Conservation (phyloP, 2,329 filamentous ascomycete species). For the Epichloe typhina region DNA sequence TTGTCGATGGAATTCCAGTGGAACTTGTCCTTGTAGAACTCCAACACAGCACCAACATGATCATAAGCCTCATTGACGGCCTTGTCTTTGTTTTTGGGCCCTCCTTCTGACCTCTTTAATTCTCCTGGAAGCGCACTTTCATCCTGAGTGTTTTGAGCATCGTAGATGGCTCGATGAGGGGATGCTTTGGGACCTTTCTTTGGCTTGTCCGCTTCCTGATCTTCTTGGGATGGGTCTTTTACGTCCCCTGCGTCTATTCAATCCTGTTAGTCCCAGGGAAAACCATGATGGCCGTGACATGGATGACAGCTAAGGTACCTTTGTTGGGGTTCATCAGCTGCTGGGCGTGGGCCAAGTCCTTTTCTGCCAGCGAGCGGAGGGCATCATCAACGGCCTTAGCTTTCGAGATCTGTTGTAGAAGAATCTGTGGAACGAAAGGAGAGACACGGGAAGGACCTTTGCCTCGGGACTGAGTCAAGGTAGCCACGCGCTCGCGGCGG, state of each 20-base stretch:
- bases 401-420: slow-evolving; percentile 26
- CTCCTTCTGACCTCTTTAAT: slow-evolving; percentile 29
- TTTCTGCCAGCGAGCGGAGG: slow-evolving; percentile 22
- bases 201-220: background rate
- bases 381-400: slow-evolving; percentile 25
- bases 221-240: background rate
- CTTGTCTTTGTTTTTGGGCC: slow-evolving; percentile 25
- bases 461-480: slow-evolving; percentile 18
- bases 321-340: slow-evolving; percentile 13
- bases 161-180: slow-evolving; percentile 30
- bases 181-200: slow-evolving; percentile 11
- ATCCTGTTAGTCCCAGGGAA: background rate
- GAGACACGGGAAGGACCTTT: slow-evolving; percentile 5
- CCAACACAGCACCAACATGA: slow-evolving; percentile 34
- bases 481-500: slow-evolving; percentile 22
- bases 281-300: background rate
- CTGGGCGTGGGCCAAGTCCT: slow-evolving; percentile 26
- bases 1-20: slow-evolving; percentile 39
- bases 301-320: slow-evolving; percentile 6
- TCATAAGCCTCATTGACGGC: slow-evolving; percentile 36
- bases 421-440: slow-evolving; percentile 25
- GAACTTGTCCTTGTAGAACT: slow-evolving; percentile 37
- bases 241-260: background rate
- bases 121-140: slow-evolving; percentile 28
- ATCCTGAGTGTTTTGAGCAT: slow-evolving; percentile 25